Evolutionary conservation across 2,329 filamentous ascomycete genomes (phyloP).

Genomic region (Ciborinia camelliae): DNA sequence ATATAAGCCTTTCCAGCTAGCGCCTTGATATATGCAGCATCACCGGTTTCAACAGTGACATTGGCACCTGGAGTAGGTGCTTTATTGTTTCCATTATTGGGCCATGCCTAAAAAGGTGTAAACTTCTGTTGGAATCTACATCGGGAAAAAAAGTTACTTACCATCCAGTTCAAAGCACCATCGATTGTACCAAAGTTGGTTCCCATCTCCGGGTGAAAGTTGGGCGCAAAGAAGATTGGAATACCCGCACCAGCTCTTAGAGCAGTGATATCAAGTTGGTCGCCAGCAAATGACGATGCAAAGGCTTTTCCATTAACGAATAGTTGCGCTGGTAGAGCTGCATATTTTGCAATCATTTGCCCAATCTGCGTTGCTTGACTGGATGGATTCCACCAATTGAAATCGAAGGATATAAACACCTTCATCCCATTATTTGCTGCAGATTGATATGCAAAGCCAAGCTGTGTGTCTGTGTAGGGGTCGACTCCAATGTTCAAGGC

Average conservation of each 20-base stretch:
- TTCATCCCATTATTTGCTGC: slow-evolving; percentile 34
- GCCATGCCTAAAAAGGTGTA: slow-evolving; percentile 26
- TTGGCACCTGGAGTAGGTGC: slow-evolving; percentile 26
- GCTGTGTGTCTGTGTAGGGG: slow-evolving; percentile 34
- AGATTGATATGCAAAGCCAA: slow-evolving; percentile 35
- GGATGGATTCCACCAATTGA: slow-evolving; percentile 25
- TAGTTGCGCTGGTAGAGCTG: slow-evolving; percentile 38
- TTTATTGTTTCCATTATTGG: slow-evolving; percentile 30
- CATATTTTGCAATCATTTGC: slow-evolving; percentile 33
- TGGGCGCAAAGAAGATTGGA: slow-evolving; percentile 29
- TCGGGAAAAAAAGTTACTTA: not conserved
- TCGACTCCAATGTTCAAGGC: slow-evolving; percentile 38
- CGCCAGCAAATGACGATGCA: slow-evolving; percentile 51
- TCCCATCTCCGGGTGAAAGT: slow-evolving; percentile 27
- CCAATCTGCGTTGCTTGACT: slow-evolving; percentile 28
- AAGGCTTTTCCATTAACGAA: slow-evolving; percentile 37
- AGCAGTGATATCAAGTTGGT: slow-evolving; percentile 42
- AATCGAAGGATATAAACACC: slow-evolving; percentile 39
- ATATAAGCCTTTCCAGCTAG: slow-evolving; percentile 29
- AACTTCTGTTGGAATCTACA: no score
- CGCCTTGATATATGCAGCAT: slow-evolving; percentile 23
- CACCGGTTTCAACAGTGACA: slow-evolving; percentile 27
- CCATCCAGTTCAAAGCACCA: slow-evolving; percentile 30
- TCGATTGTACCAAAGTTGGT: slow-evolving; percentile 24
- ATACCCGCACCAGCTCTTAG: slow-evolving; percentile 39